These are phyloP conservation scores for Letharia lupina DNA, from an alignment of 495 filamentous ascomycete genomes.

Conservation along the genomic window DNA sequence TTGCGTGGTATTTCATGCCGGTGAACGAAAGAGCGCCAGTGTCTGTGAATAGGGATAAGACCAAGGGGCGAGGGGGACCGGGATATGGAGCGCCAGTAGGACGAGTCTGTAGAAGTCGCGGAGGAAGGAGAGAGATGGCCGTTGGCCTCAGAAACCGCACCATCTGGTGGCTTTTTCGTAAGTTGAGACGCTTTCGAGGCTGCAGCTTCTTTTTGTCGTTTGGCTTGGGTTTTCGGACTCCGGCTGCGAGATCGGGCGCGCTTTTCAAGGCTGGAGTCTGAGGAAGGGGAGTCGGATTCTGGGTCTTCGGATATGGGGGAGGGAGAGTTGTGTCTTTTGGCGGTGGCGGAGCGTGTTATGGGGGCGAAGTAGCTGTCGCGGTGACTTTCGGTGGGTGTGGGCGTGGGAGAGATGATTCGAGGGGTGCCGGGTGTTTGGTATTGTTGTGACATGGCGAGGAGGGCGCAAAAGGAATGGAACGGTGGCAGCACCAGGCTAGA, in stretches of 20 bases:
- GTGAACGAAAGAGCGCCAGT: constrained; percentile 44
- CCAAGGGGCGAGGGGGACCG: constrained; percentile 85
- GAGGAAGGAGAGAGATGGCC: constrained; percentile 63
- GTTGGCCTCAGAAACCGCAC: constrained; percentile 40
- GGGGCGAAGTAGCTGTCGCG: constrained; percentile 52
- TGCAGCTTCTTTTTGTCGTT: constrained; percentile 31
- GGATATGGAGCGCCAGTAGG: constrained; percentile 72
- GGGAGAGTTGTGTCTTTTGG: constrained; percentile 36
- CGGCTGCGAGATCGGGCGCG: constrained; percentile 39
- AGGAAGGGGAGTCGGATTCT: constrained; percentile 32
- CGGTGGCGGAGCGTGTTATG: constrained; percentile 51
- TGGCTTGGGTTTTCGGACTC: constrained; percentile 32
- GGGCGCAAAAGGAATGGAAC: constrained; percentile 3
- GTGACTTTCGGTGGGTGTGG: constrained; percentile 51
- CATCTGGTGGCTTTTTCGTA: constrained; percentile 29
- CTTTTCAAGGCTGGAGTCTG: constrained; percentile 34
- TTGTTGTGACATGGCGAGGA: constrained; percentile 38
- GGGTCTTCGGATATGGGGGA: constrained; percentile 38
- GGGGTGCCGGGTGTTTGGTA: constrained; percentile 53
- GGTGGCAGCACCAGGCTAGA: constrained; percentile 12
- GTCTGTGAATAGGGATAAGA: constrained; percentile 82
- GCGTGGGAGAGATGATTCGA: constrained; percentile 63
- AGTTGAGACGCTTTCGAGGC: constrained; percentile 25
- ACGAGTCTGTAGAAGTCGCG: constrained; percentile 45
- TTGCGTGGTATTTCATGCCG: constrained; percentile 44